Conservation (phyloP, 306 rosid genomes). For the Parietaria judaica region DNA sequence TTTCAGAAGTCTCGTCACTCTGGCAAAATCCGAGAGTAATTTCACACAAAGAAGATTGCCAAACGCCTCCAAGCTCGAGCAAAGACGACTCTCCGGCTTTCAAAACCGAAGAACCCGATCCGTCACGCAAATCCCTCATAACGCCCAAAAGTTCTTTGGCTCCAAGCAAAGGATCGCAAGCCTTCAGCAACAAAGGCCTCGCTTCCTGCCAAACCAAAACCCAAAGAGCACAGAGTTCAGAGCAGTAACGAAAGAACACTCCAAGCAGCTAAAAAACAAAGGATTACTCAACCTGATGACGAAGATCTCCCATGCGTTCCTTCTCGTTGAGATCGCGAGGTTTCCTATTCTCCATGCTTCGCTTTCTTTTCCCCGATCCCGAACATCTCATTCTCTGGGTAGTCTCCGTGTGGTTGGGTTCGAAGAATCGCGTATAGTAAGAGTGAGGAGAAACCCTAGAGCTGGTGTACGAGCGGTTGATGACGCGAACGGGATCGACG, state of each 20-base stretch:
- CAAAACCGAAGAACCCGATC: constrained; percentile 15
- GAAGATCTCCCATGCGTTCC: too few species aligned
- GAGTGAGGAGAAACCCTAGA: constrained; percentile 50
- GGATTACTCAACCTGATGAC: neutral
- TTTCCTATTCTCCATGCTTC: too few species aligned
- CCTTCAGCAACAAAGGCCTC: constrained; percentile 59
- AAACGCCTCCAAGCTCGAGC: constrained; percentile 39
- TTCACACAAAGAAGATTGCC: constrained; percentile 51
- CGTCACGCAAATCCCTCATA: constrained; percentile 39
- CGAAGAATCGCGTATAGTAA: too few species aligned
- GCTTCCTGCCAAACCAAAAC: constrained; percentile 11
- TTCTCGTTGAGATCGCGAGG: too few species aligned
- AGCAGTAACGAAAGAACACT: neutral
- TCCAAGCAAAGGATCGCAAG: constrained; percentile 45
- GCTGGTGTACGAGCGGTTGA: constrained; percentile 55
- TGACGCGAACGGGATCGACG: constrained; percentile 68
- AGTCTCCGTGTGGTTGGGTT: too few species aligned
- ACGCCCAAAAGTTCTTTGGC: constrained; percentile 43
- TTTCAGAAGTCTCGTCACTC: too few species aligned
- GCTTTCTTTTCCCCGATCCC: too few species aligned
- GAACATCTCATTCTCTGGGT: too few species aligned
- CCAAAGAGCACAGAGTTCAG: constrained; percentile 24
- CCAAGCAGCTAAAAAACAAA: neutral
- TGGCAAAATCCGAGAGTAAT: neutral
- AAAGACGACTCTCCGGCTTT: constrained; percentile 34